Evolutionary conservation across 2,329 filamentous ascomycete genomes (phyloP).

Genomic region (Xylariales sp.): DNA sequence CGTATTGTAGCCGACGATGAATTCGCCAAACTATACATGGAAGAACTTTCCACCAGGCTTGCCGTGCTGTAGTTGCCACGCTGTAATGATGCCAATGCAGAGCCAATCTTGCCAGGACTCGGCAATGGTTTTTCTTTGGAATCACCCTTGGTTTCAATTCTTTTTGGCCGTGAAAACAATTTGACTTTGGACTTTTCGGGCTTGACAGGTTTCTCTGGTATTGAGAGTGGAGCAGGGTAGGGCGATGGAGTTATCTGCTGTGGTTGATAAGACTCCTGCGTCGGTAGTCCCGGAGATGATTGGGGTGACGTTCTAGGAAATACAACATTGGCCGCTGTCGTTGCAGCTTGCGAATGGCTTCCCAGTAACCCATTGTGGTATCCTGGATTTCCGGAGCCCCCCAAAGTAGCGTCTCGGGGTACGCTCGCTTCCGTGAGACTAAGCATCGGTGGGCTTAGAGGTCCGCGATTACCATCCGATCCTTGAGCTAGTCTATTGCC

Average conservation of each 20-base stretch:
- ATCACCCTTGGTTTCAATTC: conserved; percentile 68
- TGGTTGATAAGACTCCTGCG: conserved; percentile 24
- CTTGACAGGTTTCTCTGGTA: conserved; percentile 54
- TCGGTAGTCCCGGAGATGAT: conserved; percentile 40
- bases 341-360: conserved; percentile 59
- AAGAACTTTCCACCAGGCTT: conserved; percentile 63
- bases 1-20: conserved; percentile 73
- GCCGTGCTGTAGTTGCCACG: conserved; percentile 67
- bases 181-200: conserved; percentile 76
- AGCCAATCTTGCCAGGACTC: conserved; percentile 68
- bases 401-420: conserved; percentile 54
- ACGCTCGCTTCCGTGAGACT: conserved; percentile 63
- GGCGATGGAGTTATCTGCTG: conserved; percentile 24
- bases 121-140: conserved; percentile 62
- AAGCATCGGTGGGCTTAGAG: conserved; percentile 57
- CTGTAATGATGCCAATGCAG: conserved; percentile 62
- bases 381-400: conserved; percentile 23
- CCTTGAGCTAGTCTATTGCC: conserved; percentile 15
- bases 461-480: conserved; percentile 32
- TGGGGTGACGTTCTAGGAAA: conserved; percentile 61
- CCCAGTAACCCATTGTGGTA: conserved; percentile 61
- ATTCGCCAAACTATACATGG: conserved; percentile 71
- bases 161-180: conserved; percentile 73
- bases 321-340: conserved; percentile 68
- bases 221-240: conserved; percentile 32